Conservation (phyloP, 768 basidiomycete species). For the Hysterangium stoloniferum region DNA sequence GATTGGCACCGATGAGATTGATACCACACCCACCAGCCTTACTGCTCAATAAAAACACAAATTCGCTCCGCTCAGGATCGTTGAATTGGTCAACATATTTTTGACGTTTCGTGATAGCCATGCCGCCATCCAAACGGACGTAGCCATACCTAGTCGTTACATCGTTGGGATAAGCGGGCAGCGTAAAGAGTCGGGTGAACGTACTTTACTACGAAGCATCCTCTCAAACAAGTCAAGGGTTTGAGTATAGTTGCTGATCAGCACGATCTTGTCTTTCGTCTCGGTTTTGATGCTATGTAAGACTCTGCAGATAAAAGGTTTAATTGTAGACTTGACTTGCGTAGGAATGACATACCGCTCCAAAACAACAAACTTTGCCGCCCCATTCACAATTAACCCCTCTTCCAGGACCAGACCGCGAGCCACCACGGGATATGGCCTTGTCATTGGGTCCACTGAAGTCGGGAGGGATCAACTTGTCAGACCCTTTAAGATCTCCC, state of each 20-base stretch:
- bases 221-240: conserved; percentile 92
- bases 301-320: conserved; percentile 45
- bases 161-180: neutral
- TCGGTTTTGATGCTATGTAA: conserved; percentile 72
- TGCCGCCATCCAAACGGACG: conserved; percentile 91
- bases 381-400: conserved; percentile 72
- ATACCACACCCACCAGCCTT: conserved; percentile 96
- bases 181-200: conserved; percentile 12
- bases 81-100: conserved; percentile 97
- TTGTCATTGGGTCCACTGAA: conserved; percentile 48
- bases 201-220: conserved; percentile 75
- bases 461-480: conserved; percentile 71
- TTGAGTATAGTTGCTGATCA: conserved; percentile 96
- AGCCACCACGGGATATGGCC: too few species aligned
- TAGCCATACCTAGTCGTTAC: conserved; percentile 60
- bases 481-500: conserved; percentile 74
- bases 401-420: conserved; percentile 28
- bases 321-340: neutral
- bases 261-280: conserved; percentile 90
- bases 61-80: conserved; percentile 86
- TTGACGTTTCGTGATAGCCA: conserved; percentile 86
- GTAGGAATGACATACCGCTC: conserved; percentile 52
- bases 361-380: conserved; percentile 88
- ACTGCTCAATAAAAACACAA: conserved; percentile 88
- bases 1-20: conserved; percentile 93